Conservation (phyloP, 257 asterid genomes). For the Penstemon davidsonii region DNA sequence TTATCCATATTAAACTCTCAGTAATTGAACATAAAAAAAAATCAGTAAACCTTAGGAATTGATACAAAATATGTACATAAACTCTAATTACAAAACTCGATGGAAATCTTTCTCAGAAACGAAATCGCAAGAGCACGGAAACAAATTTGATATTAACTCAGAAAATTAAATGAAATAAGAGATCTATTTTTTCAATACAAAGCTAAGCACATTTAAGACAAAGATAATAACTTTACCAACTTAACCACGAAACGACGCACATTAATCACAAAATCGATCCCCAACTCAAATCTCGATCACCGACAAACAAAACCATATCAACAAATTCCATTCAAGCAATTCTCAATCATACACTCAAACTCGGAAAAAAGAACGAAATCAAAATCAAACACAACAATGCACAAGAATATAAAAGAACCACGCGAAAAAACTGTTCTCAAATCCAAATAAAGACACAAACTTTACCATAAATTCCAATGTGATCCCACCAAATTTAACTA, state of each 20-base stretch:
- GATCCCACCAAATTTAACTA: slow-evolving; percentile 45
- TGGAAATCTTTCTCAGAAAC: neutral
- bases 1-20: neutral
- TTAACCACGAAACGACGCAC: neutral
- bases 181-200: slow-evolving; percentile 15
- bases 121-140: slow-evolving; percentile 13
- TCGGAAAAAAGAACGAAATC: slow-evolving; percentile 23
- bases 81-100: neutral
- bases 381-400: slow-evolving; percentile 20
- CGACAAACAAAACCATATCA: slow-evolving; percentile 27
- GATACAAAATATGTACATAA: slow-evolving; percentile 3
- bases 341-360: slow-evolving; percentile 1
- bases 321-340: slow-evolving; percentile 22
- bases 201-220: slow-evolving; percentile 23
- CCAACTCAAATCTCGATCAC: neutral
- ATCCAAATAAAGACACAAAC: slow-evolving; percentile 19
- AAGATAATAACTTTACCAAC: slow-evolving; percentile 24
- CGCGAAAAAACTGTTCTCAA: slow-evolving; percentile 20
- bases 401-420: slow-evolving; percentile 16
- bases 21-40: neutral
- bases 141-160: slow-evolving; percentile 15
- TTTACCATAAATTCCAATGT: slow-evolving; percentile 37
- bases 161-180: neutral
- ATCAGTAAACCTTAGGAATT: neutral
- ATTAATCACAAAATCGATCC: slow-evolving; percentile 17